phyloP scores from a whole-genome alignment of 2,329 filamentous ascomycete species.

The Chrysosphaeria jannelii region DNA sequence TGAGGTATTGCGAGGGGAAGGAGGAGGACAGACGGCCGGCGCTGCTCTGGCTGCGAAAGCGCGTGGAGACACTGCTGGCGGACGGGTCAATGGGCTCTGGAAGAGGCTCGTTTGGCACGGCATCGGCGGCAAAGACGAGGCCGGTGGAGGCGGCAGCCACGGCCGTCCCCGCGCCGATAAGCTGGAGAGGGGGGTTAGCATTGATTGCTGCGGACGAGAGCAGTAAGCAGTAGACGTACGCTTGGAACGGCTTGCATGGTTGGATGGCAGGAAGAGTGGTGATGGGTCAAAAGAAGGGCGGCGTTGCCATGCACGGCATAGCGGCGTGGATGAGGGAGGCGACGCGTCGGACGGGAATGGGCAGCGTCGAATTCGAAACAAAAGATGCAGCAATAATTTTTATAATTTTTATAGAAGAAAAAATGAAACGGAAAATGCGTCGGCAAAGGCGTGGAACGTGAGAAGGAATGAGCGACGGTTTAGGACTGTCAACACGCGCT shows the following conservation, averaged over 20 bases:
- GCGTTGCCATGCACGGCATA: no score
- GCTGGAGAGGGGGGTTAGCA: constrained; percentile 10
- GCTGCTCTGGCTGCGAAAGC: constrained; percentile 6
- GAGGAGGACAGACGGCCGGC: constrained; percentile 5
- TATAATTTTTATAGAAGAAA: no score
- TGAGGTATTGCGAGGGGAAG: constrained; percentile 2
- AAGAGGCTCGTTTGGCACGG: constrained; percentile 12
- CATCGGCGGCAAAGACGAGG: constrained; percentile 26
- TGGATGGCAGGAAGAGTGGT: constrained; percentile 4
- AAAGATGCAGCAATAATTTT: no score
- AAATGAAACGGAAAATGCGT: no score
- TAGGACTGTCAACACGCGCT: no score
- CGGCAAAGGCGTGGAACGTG: no score
- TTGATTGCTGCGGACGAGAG: no score
- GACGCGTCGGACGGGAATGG: no score
- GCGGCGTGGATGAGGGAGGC: no score
- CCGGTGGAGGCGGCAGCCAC: constrained; percentile 28
- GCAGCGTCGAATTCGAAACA: no score
- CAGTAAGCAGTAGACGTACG: constrained; percentile 11
- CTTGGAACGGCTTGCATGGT: constrained; percentile 13
- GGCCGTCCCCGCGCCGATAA: constrained; percentile 29
- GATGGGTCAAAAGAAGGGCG: no score
- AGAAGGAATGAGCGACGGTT: no score
- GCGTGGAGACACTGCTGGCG: constrained; percentile 13
- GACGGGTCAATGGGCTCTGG: constrained; percentile 9